Evolutionary conservation across 225 moss, liverwort and hornwort genomes (phyloP), one percentile per base, ranked within the genome.

Genomic region (Climacium dendroides): DNA sequence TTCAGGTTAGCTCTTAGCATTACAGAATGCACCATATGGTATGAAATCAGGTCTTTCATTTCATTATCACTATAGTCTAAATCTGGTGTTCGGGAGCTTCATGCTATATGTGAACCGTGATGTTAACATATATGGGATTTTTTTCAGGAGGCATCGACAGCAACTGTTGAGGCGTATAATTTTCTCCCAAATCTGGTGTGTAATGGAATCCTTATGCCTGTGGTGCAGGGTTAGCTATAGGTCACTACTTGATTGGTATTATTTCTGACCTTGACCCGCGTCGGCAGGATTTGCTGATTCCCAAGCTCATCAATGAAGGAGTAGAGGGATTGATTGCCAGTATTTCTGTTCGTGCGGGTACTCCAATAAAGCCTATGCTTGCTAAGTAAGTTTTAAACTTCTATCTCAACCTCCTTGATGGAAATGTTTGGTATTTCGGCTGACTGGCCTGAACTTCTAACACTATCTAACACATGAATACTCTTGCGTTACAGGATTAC

Each of bases 311-410:
- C 52, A 95, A 92, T 58, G 93, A 94, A 89, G 95, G 95, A 83
- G 89, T 93, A 74, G 94, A 94, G 78, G 93, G 62, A 66, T 85
- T 97, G 50, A 81, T 91, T 93, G 90, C 94, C 82, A 91, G 85
- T 89, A 87, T 96, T 41, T 93, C 87, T 66, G 95, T 97, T 77
- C 94, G 89, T 63, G 92, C 93, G 53, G 96, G 97, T 86, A 97
- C 97, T 81, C 97, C 97, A 90, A 96, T 97, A 61, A 97, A 95
- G 93, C 96, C 97, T 22, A 96, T 97, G 97, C 96, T 97, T 87
- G 97, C 97, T 47, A 97, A 97, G 97, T 97, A 95, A 85, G 93
- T 86, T 90, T 60, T 64, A 74, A 88, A 79, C 86, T 80, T 39
- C 50, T 79, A 41, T 72, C 73, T 77, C 28, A 57, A 63, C 69